A percentile compares a stretch with the other conserved stretches of the same genome.
phyloP scores from a whole-genome alignment of 768 basidiomycete species.

The Suillus tomentosus region DNA sequence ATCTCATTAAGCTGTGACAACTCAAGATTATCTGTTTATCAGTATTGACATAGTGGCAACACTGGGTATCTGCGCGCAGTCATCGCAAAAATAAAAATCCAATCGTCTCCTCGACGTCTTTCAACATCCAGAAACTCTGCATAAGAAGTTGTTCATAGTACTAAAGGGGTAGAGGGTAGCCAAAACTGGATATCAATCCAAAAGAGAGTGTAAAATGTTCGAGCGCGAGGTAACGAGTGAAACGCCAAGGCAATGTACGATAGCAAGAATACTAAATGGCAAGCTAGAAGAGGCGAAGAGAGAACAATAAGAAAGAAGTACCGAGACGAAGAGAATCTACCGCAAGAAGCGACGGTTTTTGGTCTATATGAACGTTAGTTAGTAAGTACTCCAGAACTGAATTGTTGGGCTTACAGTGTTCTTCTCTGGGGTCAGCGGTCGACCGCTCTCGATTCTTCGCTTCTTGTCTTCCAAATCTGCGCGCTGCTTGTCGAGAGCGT shows the following conservation, averaged over 20 bases:
- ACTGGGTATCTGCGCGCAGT: slow-evolving; percentile 34
- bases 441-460: slow-evolving; percentile 90
- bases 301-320: slow-evolving; percentile 22
- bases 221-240: slow-evolving; percentile 30
- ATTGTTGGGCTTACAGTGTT: slow-evolving; percentile 57
- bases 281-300: slow-evolving; percentile 39
- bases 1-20: slow-evolving; percentile 1
- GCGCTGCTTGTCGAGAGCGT: slow-evolving; percentile 96
- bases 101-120: slow-evolving; percentile 28
- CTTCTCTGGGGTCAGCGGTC: slow-evolving; percentile 96
- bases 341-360: slow-evolving; percentile 40
- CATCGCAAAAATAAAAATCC: slow-evolving; percentile 20
- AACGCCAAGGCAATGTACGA: slow-evolving; percentile 43
- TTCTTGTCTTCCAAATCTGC: slow-evolving; percentile 97
- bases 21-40: slow-evolving; percentile 29
- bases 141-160: slow-evolving; percentile 45
- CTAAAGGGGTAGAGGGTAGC: slow-evolving; percentile 50
- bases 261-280: slow-evolving; percentile 41
- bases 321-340: slow-evolving; percentile 21
- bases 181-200: slow-evolving; percentile 54
- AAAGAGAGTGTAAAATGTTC: slow-evolving; percentile 63
- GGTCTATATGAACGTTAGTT: slow-evolving; percentile 27
- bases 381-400: slow-evolving; percentile 13
- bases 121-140: slow-evolving; percentile 26
- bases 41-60: slow-evolving; percentile 37